Base-by-base conservation (phyloP, 768 basidiomycete genomes). In the Termitomyces sp. region DNA sequence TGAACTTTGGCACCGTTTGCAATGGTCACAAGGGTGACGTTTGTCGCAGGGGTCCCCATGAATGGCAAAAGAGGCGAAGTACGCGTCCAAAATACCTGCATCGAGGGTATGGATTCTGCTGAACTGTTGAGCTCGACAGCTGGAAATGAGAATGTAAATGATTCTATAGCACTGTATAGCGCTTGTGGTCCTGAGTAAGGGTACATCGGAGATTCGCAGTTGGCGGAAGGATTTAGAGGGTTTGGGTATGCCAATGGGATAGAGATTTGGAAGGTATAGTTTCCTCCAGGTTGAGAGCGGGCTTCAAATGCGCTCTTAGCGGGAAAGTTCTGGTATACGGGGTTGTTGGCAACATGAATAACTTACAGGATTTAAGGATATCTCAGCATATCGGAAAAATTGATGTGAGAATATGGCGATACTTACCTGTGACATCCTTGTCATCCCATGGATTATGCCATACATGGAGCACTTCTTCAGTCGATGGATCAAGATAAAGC, bases 201-300 rank as follows among this genome's bases (percentile, higher is more conserved):
- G 13, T 63, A 66, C 9, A 50, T 40, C 6, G 63, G 58, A 42
- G 66, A 60, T 38, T 44, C 60, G 16, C 60, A 59, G 11, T n/a
- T n/a, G 32, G 32, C 32, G 18, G 32, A 50, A 7, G 67, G 62
- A 39, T 68, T 68, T 11, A 68, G 51, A 20, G 67, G 67, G 42
- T 68, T 66, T 18, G 67, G 67, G 45, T 68, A 68, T 32, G 65
- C 57, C 12, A 68, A 56, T 18, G 67, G 65, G n/a, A 68, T 65
- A 36, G 54, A 42, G 11, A 66, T 9, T 16, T 59, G 60, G 40
- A 66, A 61, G 1, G 64, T 58, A 51, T 63, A 68, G 8, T 53
- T 61, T 11, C 67, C 64, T 4, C 67, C 64, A 7, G 67, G 62
- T n/a, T 50, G 60, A 8, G 61, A 35, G n/a, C 53, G 63, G 2